Conservation (phyloP, 2,329 filamentous ascomycete species). For the Fusarium irregulare region DNA sequence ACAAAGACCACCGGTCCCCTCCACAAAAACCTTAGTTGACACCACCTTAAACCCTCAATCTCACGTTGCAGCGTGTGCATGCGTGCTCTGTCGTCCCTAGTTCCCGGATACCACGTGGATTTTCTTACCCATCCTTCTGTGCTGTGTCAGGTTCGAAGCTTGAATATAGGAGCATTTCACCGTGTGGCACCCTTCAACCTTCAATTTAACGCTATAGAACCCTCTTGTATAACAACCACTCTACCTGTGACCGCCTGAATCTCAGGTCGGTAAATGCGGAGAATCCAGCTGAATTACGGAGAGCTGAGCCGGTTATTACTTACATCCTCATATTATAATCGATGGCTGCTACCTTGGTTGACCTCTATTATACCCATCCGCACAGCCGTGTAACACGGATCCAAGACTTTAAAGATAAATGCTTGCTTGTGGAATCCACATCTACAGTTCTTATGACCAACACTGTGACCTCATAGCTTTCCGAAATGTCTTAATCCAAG, state of each 20-base stretch:
- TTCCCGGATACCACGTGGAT: constrained; percentile 38
- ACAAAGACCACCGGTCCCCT: constrained; percentile 3
- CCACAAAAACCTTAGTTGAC: constrained; percentile 5
- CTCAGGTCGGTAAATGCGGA: constrained; percentile 28
- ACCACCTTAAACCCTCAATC: constrained; percentile 9
- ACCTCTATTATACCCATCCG: not conserved
- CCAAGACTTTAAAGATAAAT: not conserved
- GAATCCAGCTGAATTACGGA: constrained; percentile 28
- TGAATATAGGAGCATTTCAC: not conserved
- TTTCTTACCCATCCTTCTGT: constrained; percentile 2
- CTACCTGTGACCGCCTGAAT: constrained; percentile 20
- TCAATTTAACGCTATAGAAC: constrained; percentile 8
- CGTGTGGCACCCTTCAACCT: constrained; percentile 5
- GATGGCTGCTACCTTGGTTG: not conserved
- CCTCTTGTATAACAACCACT: constrained; percentile 19
- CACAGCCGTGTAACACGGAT: constrained; percentile 1
- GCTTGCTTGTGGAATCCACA: constrained; percentile 5
- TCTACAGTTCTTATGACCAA: constrained; percentile 4
- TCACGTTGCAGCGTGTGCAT: not conserved
- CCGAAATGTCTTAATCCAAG: not conserved
- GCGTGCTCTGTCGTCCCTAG: constrained; percentile 28
- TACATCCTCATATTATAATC: not conserved
- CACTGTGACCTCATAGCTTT: constrained; percentile 2
- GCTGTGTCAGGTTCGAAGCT: constrained; percentile 6
- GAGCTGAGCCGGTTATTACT: constrained; percentile 22